Base-by-base conservation (phyloP, 2,329 filamentous ascomycete species). In the Hypoxylon sp. region DNA sequence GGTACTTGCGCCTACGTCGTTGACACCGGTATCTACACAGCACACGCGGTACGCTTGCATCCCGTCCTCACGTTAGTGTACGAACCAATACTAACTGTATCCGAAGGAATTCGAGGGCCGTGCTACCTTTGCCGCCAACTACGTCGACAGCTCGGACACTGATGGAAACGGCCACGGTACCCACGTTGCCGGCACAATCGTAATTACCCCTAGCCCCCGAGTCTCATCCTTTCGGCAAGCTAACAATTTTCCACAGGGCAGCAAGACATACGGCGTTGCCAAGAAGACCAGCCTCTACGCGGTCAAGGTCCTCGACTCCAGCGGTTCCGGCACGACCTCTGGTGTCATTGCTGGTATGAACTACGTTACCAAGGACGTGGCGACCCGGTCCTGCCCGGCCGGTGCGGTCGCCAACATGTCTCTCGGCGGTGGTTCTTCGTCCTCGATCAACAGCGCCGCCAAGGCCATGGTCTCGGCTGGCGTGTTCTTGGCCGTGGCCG, bases 381-480 rank as follows among this genome's bases (percentile, higher is more conserved):
- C 69, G 31, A 69, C 66, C 35, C 72, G 73, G 11, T 67, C 67
- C 31, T 75, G 76, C 15, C 63, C 67, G 29, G 62, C 48, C 16
- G 72, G 71, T n/a, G 68, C 78, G 11, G 79, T 83, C 12, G 73
- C 82, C 50, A 80, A 75, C 70, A 77, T 84, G 77, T 82, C 78
- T 15, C 73, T 84, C 2, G 80, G 80, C 8, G 78, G 77, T 2
- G 47, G 63, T 20, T 66, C 63, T 49, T 78, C 76, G 0, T 55
- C 68, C 1, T 70, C 80, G 31, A 71, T 82, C 62, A 83, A 83
- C 72, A 64, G 61, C 25, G 78, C 79, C 34, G 73, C 83, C 12
- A 70, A 74, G 26, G 69, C 67, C 17, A 77, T 79, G 38, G 75
- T 75, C 61, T 60, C 62, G 15, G 62, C 66, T 2, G 80, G 80